Conservation (phyloP, 345 rosid genomes). For the Ricinus communis region DNA sequence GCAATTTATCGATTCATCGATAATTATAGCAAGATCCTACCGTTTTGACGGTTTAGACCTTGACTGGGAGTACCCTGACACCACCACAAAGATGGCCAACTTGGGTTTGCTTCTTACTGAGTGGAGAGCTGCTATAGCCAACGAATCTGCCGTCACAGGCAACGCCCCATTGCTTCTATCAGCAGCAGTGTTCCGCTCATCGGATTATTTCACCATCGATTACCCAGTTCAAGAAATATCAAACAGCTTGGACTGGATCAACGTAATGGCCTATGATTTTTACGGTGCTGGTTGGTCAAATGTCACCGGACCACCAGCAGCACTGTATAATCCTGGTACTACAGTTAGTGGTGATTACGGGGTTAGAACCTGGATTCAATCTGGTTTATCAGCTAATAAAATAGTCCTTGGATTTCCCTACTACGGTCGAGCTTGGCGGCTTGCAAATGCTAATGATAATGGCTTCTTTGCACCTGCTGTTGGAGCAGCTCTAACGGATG, state of each 20-base stretch:
- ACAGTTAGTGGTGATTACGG: slow-evolving; percentile 15
- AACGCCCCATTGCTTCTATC: slow-evolving; percentile 25
- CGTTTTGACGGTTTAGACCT: slow-evolving; percentile 42
- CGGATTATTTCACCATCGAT: slow-evolving; percentile 13
- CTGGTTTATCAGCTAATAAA: slow-evolving; percentile 16
- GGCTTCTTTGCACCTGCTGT: slow-evolving; percentile 20
- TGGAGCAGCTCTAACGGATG: slow-evolving; percentile 12
- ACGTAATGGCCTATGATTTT: slow-evolving; percentile 26
- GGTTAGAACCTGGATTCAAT: slow-evolving; percentile 18
- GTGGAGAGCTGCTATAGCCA: slow-evolving; percentile 28
- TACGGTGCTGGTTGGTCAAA: slow-evolving; percentile 23
- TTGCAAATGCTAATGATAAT: slow-evolving; percentile 15
- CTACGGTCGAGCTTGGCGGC: slow-evolving; percentile 27
- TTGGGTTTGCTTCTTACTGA: slow-evolving; percentile 32
- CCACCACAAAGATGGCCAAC: slow-evolving; percentile 15
- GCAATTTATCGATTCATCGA: slow-evolving; percentile 56
- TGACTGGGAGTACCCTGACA: slow-evolving; percentile 9
- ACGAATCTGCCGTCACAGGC: slow-evolving; percentile 20
- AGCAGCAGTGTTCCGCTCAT: slow-evolving; percentile 18
- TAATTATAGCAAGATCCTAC: slow-evolving; percentile 41
- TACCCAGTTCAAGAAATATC: slow-evolving; percentile 18
- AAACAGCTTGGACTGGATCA: slow-evolving; percentile 27
- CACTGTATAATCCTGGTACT: slow-evolving; percentile 19
- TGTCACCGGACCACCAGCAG: slow-evolving; percentile 24
- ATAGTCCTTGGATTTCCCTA: slow-evolving; percentile 28